Conservation (phyloP, 768 basidiomycete species). For the Tubosaeta sp. region DNA sequence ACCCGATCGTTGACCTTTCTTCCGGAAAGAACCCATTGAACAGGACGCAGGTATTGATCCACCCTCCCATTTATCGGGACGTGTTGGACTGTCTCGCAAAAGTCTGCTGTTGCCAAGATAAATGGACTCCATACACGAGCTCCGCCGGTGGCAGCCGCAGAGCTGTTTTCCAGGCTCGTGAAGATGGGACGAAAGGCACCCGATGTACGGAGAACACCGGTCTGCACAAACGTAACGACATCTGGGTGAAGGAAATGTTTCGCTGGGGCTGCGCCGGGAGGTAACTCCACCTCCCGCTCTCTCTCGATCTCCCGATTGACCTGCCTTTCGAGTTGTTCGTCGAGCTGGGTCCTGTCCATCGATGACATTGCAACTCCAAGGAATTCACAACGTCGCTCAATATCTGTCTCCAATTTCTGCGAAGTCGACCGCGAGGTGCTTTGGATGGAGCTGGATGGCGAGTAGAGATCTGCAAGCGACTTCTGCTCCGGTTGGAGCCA, state of each 20-base stretch:
- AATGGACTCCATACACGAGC: neutral
- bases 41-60: neutral
- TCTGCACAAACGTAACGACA: neutral
- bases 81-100: neutral
- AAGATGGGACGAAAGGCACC: neutral
- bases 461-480: conserved; percentile 33
- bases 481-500: conserved; percentile 39
- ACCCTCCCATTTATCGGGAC: neutral
- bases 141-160: neutral
- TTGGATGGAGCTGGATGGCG: neutral
- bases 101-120: conserved; percentile 1
- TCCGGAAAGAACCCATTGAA: conserved; percentile 1
- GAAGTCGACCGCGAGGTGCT: no score
- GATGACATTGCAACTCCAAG: no score
- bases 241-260: conserved; percentile 2
- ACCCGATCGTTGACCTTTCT: neutral
- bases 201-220: neutral
- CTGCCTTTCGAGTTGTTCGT: conserved; percentile 41
- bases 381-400: no score
- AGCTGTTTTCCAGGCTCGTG: neutral
- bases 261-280: neutral
- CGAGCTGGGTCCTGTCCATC: conserved; percentile 15
- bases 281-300: neutral
- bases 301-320: neutral
- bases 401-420: no score